Percentiles rank a stretch among this genome's conserved stretches.
Evolutionary conservation across 257 asterid genomes (phyloP).

Genomic region (Linderniella brevidens): DNA sequence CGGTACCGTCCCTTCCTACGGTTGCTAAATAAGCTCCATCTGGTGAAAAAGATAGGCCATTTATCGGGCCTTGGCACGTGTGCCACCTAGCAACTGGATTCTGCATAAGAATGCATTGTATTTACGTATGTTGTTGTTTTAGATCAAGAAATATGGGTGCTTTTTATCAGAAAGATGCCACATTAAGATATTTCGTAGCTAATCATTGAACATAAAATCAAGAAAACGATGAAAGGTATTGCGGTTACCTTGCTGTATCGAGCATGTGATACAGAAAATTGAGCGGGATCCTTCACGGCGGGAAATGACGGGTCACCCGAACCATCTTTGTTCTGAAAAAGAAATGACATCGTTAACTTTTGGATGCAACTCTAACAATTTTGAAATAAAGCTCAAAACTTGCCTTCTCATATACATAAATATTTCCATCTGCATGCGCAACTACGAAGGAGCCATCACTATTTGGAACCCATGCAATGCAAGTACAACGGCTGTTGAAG

Average conservation of each 20-base stretch:
- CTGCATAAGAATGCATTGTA: constrained; percentile 26
- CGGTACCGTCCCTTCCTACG: constrained; percentile 64
- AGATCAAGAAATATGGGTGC: too few relatives aligned
- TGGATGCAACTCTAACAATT: too few relatives aligned
- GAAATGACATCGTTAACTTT: too few relatives aligned
- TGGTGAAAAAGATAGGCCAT: constrained; percentile 47
- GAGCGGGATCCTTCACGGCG: constrained; percentile 79
- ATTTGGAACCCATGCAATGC: constrained; percentile 87
- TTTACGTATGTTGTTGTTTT: too few relatives aligned
- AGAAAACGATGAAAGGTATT: neutral
- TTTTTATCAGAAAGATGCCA: too few relatives aligned
- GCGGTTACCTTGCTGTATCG: constrained; percentile 90
- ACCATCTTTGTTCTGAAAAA: constrained; percentile 73
- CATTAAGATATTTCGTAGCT: too few relatives aligned
- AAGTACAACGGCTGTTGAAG: constrained; percentile 69
- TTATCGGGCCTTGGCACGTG: constrained; percentile 86
- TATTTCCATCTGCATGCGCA: constrained; percentile 89
- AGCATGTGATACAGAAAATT: constrained; percentile 86
- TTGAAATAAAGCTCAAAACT: too few relatives aligned
- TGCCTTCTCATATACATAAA: constrained; percentile 88
- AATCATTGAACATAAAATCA: too few relatives aligned
- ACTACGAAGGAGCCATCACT: constrained; percentile 81
- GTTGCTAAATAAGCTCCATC: constrained; percentile 55
- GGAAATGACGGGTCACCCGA: constrained; percentile 95
- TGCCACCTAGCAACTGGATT: constrained; percentile 99